phyloP scores from a whole-genome alignment of 1,139 yeast species.

The Pichia sorboxylosa region DNA sequence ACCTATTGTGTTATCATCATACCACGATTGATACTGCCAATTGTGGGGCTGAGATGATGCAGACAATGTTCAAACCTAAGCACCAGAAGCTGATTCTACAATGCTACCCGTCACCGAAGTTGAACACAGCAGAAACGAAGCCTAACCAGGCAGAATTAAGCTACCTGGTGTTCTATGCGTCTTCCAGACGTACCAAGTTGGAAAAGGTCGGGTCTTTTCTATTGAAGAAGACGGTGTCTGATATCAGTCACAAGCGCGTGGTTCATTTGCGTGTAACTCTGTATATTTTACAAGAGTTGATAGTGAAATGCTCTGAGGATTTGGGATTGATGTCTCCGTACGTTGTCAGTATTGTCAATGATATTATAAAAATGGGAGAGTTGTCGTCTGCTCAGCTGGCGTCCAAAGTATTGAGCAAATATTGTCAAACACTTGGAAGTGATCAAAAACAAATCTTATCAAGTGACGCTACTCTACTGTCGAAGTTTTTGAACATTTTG shows the following conservation, averaged over 20 bases:
- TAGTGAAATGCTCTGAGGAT: constrained; percentile 70
- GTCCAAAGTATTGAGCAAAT: constrained; percentile 39
- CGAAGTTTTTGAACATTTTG: constrained; percentile 34
- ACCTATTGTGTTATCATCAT: no score
- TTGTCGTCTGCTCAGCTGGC: constrained; percentile 44
- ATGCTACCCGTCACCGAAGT: constrained; percentile 82
- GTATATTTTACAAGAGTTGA: constrained; percentile 56
- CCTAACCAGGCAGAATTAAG: constrained; percentile 89
- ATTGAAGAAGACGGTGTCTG: constrained; percentile 50
- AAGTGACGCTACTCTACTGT: constrained; percentile 57
- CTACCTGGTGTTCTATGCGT: constrained; percentile 81
- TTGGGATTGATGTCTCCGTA: constrained; percentile 68
- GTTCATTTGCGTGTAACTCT: constrained; percentile 82
- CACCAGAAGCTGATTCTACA: constrained; percentile 83
- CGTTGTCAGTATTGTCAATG: constrained; percentile 36
- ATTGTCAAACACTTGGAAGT: constrained; percentile 56
- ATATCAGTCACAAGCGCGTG: constrained; percentile 47
- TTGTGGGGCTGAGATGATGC: constrained; percentile 7
- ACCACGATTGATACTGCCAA: no score
- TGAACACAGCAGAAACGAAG: constrained; percentile 52
- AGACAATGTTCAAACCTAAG: constrained; percentile 38
- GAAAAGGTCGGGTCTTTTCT: constrained; percentile 74
- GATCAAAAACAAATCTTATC: constrained; percentile 41
- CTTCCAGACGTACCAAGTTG: constrained; percentile 76
- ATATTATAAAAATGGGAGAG: constrained; percentile 40